Conservation (phyloP, 2,329 filamentous ascomycete genomes). For the Apiospora koreana region DNA sequence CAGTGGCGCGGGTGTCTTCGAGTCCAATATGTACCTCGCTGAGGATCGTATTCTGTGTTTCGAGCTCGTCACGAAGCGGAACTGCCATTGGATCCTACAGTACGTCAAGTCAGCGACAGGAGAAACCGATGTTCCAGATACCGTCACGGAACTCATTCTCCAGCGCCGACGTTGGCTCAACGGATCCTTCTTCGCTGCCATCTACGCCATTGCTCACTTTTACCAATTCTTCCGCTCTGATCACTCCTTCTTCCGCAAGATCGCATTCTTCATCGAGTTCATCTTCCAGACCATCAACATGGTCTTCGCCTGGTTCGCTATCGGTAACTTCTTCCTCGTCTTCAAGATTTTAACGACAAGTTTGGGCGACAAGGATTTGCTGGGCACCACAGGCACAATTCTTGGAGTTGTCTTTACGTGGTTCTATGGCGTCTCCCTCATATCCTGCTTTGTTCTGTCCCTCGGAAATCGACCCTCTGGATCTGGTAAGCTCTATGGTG, state of each 20-base stretch:
- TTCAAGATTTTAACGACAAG: slow-evolving; percentile 95
- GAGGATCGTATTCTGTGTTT: slow-evolving; percentile 95
- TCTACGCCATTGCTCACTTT: slow-evolving; percentile 93
- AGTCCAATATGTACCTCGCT: slow-evolving; percentile 92
- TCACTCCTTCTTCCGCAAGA: slow-evolving; percentile 83
- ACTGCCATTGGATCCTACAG: slow-evolving; percentile 95
- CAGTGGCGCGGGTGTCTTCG: slow-evolving; percentile 95
- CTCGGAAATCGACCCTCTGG: slow-evolving; percentile 94
- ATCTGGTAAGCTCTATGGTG: slow-evolving; percentile 90
- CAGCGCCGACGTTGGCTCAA: slow-evolving; percentile 97
- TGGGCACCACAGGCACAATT: slow-evolving; percentile 76
- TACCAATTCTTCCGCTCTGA: slow-evolving; percentile 94
- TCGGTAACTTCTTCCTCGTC: slow-evolving; percentile 98
- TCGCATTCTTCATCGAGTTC: slow-evolving; percentile 91
- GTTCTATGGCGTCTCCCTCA: slow-evolving; percentile 88
- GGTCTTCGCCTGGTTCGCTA: slow-evolving; percentile 98
- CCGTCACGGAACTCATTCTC: slow-evolving; percentile 90
- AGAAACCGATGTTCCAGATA: slow-evolving; percentile 95
- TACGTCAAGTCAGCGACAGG: slow-evolving; percentile 98
- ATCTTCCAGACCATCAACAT: slow-evolving; percentile 94
- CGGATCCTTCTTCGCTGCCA: slow-evolving; percentile 95
- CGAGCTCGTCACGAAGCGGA: slow-evolving; percentile 95
- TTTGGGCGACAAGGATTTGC: slow-evolving; percentile 66
- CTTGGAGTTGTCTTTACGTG: slow-evolving; percentile 92
- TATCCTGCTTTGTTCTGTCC: slow-evolving; percentile 93